Evolutionary conservation across 129 eudicot genomes (phyloP).

Genomic region (Arctium minus): DNA sequence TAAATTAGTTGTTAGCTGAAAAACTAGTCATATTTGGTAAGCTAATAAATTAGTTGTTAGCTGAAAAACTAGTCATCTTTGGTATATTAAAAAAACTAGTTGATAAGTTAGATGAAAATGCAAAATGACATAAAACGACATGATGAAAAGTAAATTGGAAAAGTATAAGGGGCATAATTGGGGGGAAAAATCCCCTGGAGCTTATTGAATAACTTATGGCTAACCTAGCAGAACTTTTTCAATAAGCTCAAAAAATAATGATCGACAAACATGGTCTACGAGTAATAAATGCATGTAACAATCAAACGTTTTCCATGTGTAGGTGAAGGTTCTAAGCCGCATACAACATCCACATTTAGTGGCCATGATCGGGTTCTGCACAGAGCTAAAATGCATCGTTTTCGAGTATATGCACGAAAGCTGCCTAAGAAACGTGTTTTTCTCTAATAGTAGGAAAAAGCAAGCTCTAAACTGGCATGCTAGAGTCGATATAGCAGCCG

Average conservation of each 20-base stretch:
- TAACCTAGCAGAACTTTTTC: not conserved
- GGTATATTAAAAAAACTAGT: not conserved
- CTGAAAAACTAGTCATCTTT: too few relatives aligned
- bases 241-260: too few relatives aligned
- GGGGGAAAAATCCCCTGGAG: not conserved
- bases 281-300: not conserved
- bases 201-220: too few relatives aligned
- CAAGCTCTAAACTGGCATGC: conserved; percentile 56
- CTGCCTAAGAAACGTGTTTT: conserved; percentile 54
- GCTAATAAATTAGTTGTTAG: too few relatives aligned
- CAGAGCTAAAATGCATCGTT: conserved; percentile 60
- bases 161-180: not conserved
- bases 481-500: conserved; percentile 54
- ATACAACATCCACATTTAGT: conserved; percentile 70
- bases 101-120: not conserved
- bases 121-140: not conserved
- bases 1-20: not conserved
- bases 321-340: conserved; percentile 54
- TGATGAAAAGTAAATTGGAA: not conserved
- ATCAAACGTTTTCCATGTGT: not conserved
- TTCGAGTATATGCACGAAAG: conserved; percentile 78
- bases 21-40: too few relatives aligned
- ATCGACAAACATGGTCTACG: too few relatives aligned
- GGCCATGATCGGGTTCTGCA: conserved; percentile 74
- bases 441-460: conserved; percentile 29